phyloP scores from a whole-genome alignment of 148 eudicot species.

The Dianthus caryophyllus region DNA sequence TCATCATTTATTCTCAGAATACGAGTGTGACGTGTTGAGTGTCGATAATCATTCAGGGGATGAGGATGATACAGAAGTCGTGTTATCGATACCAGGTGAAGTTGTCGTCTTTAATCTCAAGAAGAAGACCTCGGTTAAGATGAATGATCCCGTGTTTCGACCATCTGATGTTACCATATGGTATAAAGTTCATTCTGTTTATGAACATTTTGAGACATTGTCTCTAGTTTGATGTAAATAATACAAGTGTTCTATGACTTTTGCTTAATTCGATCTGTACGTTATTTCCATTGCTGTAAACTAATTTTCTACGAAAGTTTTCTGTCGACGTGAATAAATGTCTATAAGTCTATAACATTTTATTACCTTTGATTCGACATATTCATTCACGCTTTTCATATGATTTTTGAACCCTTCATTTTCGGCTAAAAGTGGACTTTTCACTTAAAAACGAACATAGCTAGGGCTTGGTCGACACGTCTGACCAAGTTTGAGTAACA shows the following conservation, averaged over 20 bases:
- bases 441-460: too few species aligned
- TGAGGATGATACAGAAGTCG: slow-evolving; percentile 8
- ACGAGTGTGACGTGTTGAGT: slow-evolving; percentile 18
- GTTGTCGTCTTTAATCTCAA: slow-evolving; percentile 13
- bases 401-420: not conserved
- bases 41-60: not conserved
- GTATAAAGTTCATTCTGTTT: slow-evolving; percentile 12
- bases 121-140: slow-evolving; percentile 6
- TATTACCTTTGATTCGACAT: too few species aligned
- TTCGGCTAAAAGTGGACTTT: not conserved
- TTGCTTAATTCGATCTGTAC: not conserved
- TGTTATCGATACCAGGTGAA: slow-evolving; percentile 22
- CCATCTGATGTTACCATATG: slow-evolving; percentile 15
- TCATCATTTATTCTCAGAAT: slow-evolving; percentile 19
- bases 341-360: too few species aligned
- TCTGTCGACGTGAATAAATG: not conserved
- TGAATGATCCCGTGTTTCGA: slow-evolving; percentile 7
- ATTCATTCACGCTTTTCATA: not conserved
- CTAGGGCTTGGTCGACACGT: not conserved
- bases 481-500: not conserved
- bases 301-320: not conserved
- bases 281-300: not conserved
- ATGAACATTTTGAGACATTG: slow-evolving; percentile 15
- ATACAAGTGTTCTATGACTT: not conserved
- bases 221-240: slow-evolving; percentile 16